Conservation (phyloP, 2,329 filamentous ascomycete genomes). For the Meredithiella fracta region DNA sequence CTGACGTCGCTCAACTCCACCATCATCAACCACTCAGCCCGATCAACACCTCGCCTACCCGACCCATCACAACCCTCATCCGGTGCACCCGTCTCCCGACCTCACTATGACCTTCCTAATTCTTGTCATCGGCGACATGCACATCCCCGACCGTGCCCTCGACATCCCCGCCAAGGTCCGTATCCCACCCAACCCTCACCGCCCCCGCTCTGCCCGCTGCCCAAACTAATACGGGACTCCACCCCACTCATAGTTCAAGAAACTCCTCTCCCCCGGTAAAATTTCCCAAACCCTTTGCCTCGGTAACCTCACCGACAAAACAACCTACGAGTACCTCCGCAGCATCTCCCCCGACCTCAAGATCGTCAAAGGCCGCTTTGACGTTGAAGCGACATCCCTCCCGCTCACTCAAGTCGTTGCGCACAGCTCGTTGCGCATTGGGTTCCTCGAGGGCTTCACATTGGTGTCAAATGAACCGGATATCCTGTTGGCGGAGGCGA, state of each 20-base stretch:
- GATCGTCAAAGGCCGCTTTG: slow-evolving; percentile 51
- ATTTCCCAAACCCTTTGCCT: slow-evolving; percentile 69
- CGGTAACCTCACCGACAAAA: slow-evolving; percentile 64
- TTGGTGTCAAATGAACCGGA: slow-evolving; percentile 51
- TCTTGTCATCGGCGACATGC: slow-evolving; percentile 80
- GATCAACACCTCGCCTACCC: background rate
- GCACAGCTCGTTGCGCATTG: slow-evolving; percentile 47
- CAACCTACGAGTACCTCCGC: slow-evolving; percentile 66
- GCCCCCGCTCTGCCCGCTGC: background rate
- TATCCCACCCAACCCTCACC: slow-evolving; percentile 4
- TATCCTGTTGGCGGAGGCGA: slow-evolving; percentile 49
- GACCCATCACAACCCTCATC: background rate
- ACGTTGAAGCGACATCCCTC: slow-evolving; percentile 49
- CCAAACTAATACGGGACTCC: background rate
- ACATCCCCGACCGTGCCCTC: slow-evolving; percentile 82
- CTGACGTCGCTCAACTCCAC: background rate
- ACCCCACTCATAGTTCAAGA: slow-evolving; percentile 71
- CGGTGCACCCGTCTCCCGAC: background rate
- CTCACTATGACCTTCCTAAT: slow-evolving; percentile 74
- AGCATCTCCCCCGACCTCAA: slow-evolving; percentile 56
- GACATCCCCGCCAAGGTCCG: slow-evolving; percentile 78
- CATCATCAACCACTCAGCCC: background rate
- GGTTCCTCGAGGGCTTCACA: slow-evolving; percentile 52
- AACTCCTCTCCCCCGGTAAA: slow-evolving; percentile 68
- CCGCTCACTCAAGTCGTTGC: slow-evolving; percentile 50